Conservation (phyloP, 192 early-diverging fungal genomes). For the Umbelopsis vinacea region DNA sequence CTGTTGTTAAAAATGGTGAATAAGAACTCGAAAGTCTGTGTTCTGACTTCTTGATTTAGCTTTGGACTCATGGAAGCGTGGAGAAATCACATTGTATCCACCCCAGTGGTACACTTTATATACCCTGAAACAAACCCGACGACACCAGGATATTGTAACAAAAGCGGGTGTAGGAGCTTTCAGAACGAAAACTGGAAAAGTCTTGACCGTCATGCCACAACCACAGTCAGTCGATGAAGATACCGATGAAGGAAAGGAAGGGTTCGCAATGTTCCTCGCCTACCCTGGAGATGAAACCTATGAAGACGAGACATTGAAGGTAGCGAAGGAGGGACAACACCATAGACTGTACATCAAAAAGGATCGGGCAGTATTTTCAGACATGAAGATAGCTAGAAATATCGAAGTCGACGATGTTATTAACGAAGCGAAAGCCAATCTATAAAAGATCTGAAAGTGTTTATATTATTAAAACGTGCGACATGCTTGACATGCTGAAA, state of each 20-base stretch:
- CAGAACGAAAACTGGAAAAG: constrained; percentile 14
- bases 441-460: neutral
- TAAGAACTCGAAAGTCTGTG: too few relatives aligned
- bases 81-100: constrained; percentile 34
- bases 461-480: neutral
- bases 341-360: constrained; percentile 18
- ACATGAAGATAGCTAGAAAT: constrained; percentile 5
- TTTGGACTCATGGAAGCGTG: constrained; percentile 14
- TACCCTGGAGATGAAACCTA: constrained; percentile 38
- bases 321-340: neutral
- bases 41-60: neutral
- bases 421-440: constrained; percentile 12
- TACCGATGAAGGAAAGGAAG: neutral
- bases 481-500: neutral
- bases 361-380: neutral
- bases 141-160: constrained; percentile 15
- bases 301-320: neutral
- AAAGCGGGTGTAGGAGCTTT: constrained; percentile 32
- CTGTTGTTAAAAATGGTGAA: too few relatives aligned
- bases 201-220: constrained; percentile 31
- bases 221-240: neutral
- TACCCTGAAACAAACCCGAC: neutral
- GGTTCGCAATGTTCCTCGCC: constrained; percentile 24
- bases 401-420: neutral
- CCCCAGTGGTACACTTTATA: constrained; percentile 42